A percentile compares a stretch with the other conserved stretches of the same genome.
These are phyloP conservation scores for Petunia hybrid DNA, from an alignment of 305 asterid genomes.

Conservation along the genomic window DNA sequence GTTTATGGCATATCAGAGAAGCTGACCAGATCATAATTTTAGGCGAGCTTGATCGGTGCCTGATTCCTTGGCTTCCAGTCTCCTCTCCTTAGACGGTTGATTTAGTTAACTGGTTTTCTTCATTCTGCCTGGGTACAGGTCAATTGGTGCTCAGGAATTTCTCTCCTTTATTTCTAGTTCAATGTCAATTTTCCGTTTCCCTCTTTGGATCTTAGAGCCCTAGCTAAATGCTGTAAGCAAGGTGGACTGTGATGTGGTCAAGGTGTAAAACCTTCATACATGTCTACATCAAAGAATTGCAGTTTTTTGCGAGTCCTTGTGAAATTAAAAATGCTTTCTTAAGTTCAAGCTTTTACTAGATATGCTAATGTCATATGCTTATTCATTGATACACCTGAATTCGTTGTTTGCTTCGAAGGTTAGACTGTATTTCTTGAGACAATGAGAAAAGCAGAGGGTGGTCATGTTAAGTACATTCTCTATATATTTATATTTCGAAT, in stretches of 20 bases:
- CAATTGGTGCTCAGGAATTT: not conserved
- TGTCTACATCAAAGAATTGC: not conserved
- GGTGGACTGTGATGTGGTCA: not conserved
- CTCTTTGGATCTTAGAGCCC: not conserved
- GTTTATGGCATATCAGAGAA: not conserved
- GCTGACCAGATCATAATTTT: constrained; percentile 1
- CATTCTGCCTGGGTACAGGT: not conserved
- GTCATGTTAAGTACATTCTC: not conserved
- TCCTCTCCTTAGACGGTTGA: not conserved
- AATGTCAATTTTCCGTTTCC: not conserved
- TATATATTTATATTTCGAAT: constrained; percentile 13
- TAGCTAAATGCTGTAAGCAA: not conserved
- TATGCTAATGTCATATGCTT: not conserved
- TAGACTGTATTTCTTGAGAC: not conserved
- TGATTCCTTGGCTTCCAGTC: not conserved
- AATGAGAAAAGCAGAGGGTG: constrained; percentile 28
- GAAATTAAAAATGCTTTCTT: not conserved
- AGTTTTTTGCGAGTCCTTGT: not conserved
- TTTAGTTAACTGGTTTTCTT: not conserved
- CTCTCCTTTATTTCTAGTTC: constrained; percentile 26
- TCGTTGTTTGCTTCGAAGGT: not conserved
- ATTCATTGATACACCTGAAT: constrained; percentile 18
- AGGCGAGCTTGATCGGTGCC: not conserved
- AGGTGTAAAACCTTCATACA: not conserved
- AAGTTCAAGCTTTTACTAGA: not conserved